phyloP scores from a whole-genome alignment of 768 basidiomycete species.

The Psilocybe cubensis region DNA sequence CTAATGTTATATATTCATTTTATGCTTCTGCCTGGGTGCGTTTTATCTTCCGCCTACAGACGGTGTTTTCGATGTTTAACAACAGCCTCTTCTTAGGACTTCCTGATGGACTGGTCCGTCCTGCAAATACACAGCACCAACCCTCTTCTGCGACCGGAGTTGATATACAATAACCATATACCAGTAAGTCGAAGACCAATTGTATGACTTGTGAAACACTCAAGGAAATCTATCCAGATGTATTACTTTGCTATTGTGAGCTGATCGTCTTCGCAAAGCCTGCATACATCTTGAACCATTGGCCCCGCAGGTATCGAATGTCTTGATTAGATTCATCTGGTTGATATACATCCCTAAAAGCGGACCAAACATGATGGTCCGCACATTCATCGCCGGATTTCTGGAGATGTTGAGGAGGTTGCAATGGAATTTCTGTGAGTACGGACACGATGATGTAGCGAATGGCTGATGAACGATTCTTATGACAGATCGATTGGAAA shows the following conservation, averaged over 20 bases:
- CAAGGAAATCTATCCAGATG: slow-evolving; percentile 38
- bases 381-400: slow-evolving; percentile 68
- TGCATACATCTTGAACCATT: neutral
- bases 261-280: neutral
- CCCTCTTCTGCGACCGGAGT: slow-evolving; percentile 70
- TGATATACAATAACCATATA: slow-evolving; percentile 70
- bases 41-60: neutral
- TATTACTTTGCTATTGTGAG: slow-evolving; percentile 83
- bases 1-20: slow-evolving; percentile 60
- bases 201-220: neutral
- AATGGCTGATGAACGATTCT: neutral
- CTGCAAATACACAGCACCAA: slow-evolving; percentile 58
- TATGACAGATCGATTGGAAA: slow-evolving; percentile 40
- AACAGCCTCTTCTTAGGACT: slow-evolving; percentile 53
- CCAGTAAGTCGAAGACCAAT: slow-evolving; percentile 44
- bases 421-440: slow-evolving; percentile 93
- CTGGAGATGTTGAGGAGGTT: slow-evolving; percentile 81
- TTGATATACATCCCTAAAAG: slow-evolving; percentile 68
- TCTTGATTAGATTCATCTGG: slow-evolving; percentile 83
- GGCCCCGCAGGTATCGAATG: slow-evolving; percentile 62
- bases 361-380: slow-evolving; percentile 52
- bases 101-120: slow-evolving; percentile 92
- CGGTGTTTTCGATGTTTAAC: neutral
- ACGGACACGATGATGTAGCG: neutral
- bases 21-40: slow-evolving; percentile 85